phyloP scores from a whole-genome alignment of 2,329 filamentous ascomycete species.

The Lasiodiplodia theobromae region DNA sequence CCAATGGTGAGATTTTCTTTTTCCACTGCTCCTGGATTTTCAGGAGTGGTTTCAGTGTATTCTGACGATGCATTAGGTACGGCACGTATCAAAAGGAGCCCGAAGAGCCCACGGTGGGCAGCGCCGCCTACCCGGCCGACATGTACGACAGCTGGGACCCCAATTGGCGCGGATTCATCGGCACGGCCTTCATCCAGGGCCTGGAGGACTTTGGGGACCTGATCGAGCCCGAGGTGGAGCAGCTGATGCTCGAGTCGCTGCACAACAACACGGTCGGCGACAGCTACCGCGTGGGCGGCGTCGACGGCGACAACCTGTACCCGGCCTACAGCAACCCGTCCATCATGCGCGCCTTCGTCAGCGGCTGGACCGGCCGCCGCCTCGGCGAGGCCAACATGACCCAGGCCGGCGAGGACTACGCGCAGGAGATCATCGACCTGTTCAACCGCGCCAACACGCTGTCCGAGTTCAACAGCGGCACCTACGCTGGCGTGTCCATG shows the following conservation, averaged over 20 bases:
- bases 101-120: conserved; percentile 65
- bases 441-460: conserved; percentile 64
- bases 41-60: not conserved
- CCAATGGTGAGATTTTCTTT: conserved; percentile 58
- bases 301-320: conserved; percentile 68
- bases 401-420: conserved; percentile 62
- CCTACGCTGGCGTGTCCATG: conserved; percentile 68
- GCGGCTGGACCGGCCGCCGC: conserved; percentile 65
- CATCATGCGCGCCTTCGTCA: conserved; percentile 69
- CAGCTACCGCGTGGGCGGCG: conserved; percentile 66
- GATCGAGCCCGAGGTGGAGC: conserved; percentile 47
- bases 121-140: conserved; percentile 54
- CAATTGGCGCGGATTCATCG: conserved; percentile 70
- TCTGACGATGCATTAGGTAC: conserved; percentile 41
- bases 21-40: not conserved
- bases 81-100: conserved; percentile 63
- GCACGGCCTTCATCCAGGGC: conserved; percentile 64
- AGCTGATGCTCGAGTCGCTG: conserved; percentile 61
- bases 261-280: conserved; percentile 65
- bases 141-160: conserved; percentile 68
- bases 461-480: conserved; percentile 69
- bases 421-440: conserved; percentile 62
- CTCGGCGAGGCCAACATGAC: conserved; percentile 67
- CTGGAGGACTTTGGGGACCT: conserved; percentile 65
- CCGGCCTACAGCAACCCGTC: conserved; percentile 67